These are phyloP conservation scores for Zopfia rhizophila DNA, from an alignment of 2,329 filamentous ascomycete species.

Conservation along the genomic window DNA sequence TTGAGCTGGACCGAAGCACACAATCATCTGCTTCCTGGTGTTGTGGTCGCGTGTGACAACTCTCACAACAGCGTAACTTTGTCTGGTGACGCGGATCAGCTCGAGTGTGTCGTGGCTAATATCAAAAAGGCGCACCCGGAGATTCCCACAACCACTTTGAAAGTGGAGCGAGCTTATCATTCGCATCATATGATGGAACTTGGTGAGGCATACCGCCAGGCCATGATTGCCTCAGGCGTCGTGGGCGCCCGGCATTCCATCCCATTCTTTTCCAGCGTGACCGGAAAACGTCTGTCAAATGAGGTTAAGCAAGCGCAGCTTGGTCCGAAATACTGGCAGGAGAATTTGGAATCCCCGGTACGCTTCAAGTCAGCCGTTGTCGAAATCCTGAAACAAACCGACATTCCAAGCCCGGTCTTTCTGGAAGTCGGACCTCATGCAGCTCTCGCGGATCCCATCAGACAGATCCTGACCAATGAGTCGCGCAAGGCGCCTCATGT, in stretches of 20 bases:
- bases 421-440: conserved; percentile 14
- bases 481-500: conserved; percentile 35
- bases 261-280: background rate
- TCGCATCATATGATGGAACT: conserved; percentile 52
- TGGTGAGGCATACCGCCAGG: conserved; percentile 33
- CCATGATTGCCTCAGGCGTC: background rate
- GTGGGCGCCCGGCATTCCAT: no score
- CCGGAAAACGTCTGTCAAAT: background rate
- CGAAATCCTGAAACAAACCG: conserved; percentile 32
- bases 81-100: conserved; percentile 51
- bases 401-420: no score
- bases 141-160: conserved; percentile 38
- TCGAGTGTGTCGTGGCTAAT: conserved; percentile 25
- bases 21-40: background rate
- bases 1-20: background rate
- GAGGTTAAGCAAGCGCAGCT: conserved; percentile 31
- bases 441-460: conserved; percentile 1
- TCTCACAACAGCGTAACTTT: conserved; percentile 52
- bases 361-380: background rate
- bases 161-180: conserved; percentile 56
- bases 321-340: conserved; percentile 45
- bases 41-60: conserved; percentile 45
- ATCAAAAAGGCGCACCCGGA: conserved; percentile 16
- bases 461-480: conserved; percentile 8
- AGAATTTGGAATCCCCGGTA: conserved; percentile 42